These are phyloP conservation scores for Pythium brassicae DNA, from an alignment of 352 stramenopile species.

Conservation along the genomic window DNA sequence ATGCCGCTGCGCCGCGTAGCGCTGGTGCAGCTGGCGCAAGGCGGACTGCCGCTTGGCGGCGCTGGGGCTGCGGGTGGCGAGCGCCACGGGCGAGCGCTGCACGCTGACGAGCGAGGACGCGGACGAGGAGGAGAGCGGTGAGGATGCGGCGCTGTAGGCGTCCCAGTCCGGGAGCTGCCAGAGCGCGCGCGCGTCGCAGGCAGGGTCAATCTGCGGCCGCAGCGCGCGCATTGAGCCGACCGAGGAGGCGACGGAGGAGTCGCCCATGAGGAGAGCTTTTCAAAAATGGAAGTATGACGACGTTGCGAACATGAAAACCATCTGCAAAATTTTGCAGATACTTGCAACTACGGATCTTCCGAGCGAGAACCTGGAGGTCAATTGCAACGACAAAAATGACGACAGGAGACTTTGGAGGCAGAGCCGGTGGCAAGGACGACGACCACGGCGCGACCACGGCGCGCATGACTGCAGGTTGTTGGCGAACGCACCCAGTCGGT, in stretches of 20 bases:
- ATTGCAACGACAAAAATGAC: no score
- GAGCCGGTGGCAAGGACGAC: no score
- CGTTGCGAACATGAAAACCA: no score
- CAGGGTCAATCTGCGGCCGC: conserved; percentile 4
- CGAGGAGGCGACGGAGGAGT: not conserved
- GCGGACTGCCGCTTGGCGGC: conserved; percentile 6
- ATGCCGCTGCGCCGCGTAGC: conserved; percentile 11
- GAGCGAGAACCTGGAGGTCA: no score
- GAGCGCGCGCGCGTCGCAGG: not conserved
- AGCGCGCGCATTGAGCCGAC: conserved; percentile 9
- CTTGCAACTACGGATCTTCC: no score
- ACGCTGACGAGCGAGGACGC: not conserved
- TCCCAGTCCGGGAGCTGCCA: conserved; percentile 61
- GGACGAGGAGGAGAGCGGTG: not conserved
- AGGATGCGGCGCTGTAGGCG: conserved; percentile 30
- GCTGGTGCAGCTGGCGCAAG: conserved; percentile 11
- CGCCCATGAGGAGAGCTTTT: not conserved
- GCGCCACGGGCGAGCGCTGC: conserved; percentile 9
- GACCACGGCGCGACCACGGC: no score
- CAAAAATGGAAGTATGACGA: no score
- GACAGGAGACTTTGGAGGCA: no score
- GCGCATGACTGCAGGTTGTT: no score
- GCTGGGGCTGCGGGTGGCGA: not conserved
- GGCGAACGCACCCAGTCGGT: no score
- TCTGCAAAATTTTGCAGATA: no score